Conservation (phyloP, 495 filamentous ascomycete genomes). For the Trichoderma virens region DNA sequence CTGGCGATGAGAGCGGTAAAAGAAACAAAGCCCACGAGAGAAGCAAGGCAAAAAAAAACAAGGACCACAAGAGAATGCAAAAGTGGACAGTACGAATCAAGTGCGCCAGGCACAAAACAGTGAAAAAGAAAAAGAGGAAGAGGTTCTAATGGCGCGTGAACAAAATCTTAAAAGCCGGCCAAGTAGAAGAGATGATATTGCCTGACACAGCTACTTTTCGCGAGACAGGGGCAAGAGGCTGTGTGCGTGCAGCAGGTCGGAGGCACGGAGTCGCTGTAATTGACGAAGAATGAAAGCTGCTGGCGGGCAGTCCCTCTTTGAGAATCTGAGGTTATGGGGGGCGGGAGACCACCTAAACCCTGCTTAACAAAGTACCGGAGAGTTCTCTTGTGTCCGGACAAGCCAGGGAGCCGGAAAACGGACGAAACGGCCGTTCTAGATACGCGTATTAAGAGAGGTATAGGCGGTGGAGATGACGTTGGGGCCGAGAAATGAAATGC, state of each 20-base stretch:
- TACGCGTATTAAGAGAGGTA: conserved; percentile 1
- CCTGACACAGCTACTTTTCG: not conserved
- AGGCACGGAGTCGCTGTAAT: not conserved
- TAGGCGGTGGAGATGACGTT: not conserved
- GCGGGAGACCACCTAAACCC: not conserved
- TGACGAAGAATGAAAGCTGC: not conserved
- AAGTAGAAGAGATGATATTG: not conserved
- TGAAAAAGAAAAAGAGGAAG: not conserved
- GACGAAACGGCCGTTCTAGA: not conserved
- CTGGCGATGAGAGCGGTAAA: not conserved
- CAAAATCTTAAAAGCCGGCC: not conserved
- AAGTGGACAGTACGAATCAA: not conserved
- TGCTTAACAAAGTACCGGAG: not conserved
- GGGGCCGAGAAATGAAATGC: not conserved
- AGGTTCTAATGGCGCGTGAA: not conserved
- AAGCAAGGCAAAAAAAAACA: not conserved
- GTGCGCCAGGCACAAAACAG: not conserved
- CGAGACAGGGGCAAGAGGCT: conserved; percentile 1
- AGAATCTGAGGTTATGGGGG: not conserved
- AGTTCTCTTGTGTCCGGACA: not conserved
- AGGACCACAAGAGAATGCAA: not conserved
- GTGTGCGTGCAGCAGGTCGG: not conserved
- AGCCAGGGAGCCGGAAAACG: not conserved
- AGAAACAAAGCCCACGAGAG: not conserved
- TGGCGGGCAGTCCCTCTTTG: not conserved